Base-by-base conservation (phyloP, 192 early-diverging fungal species). In the Podila horticola region DNA sequence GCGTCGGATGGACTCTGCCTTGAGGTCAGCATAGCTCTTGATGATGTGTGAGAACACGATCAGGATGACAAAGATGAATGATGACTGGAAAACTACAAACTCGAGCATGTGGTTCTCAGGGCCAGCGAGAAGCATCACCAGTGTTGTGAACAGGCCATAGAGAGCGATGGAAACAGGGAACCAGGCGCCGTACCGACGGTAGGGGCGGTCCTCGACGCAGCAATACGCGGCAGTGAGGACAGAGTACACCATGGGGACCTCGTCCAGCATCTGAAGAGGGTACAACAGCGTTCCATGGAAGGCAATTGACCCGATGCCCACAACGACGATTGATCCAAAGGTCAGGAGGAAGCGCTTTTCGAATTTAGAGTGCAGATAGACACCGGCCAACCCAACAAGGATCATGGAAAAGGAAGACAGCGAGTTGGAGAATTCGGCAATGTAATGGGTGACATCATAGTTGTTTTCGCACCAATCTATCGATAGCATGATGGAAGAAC, bases 371-470 rank as follows among this genome's bases (percentile, higher is more conserved):
- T 83, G 81, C 6, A 83, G 69, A 2, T 61, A 71, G 8, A 75
- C 52, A 11, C 82, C 82, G 17, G 55, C 58, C 19, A 86, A 51
- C 10, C 86, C 84, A 2, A 74, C 75, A 19, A 73, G n/a, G 38
- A 77, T 69, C 79, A 84, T 79, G 45, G 79, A 75, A 28, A 86
- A 52, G 12, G 83, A 84, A 4, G 86, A 87, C 6, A 85, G 24
- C 64, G 89, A 84, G 79, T 93, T 93, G 85, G 87, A 93, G 58
- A 90, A 92, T 66, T 93, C 92, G 75, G 91, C 90, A 7, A 93
- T 74, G 67, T 88, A 92, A 24, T 83, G 87, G 7, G 90, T 84
- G 74, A 88, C 74, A 22, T 85, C 85, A 82, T 93, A 92, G 74
- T 92, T 91, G 59, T 81, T 84, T 67, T 93, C 91, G 70, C 92